Base-by-base conservation (phyloP, 1,284 basidiomycete genomes). In the Apiotrichum domesticum region DNA sequence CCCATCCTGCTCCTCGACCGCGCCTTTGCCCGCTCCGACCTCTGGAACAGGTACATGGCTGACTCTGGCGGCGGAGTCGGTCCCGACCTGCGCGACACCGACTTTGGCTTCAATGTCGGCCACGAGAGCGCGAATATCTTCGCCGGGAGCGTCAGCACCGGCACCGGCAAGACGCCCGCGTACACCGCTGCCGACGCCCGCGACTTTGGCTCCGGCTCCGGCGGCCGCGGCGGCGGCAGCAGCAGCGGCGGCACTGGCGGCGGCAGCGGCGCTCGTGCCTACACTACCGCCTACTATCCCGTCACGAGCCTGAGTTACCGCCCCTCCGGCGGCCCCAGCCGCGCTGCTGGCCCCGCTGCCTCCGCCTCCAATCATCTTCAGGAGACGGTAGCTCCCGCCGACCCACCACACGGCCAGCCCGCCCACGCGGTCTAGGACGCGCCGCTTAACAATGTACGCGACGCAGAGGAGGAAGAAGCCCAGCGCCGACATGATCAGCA, bases 401-500 rank as follows among this genome's bases (percentile, higher is more conserved):
- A 77, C 56, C 68, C 73, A 76, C 70, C 71, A 75, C 13, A 68
- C 71, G 0, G 76, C 67, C 2, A 71, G 71, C 0, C 74, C 70
- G 7, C 72, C 67, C 1, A 72, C 75, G 44, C 71, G 70, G 61
- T 94, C 88, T 37, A 96, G 65, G 45, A 96, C 79, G 14, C 93
- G 83, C 58, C 90, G 85, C 74, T 95, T 92, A 63, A 96, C 70
- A 63, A 96, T 86, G 67, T 89, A 93, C 11, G 86, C 80, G 8
- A 91, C 85, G 39, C 88, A 86, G n/a, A 92, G 81, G 56, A 86
- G 65, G 78, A 96, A 96, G 74, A 96, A 88, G 14, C 79, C 68
- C 35, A 96, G 83, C 0, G 84, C 88, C 5, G 84, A 80, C 55
- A 89, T 76, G 63, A 97, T 86, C 61, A 95, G 78, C 39, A 93